These are phyloP conservation scores for Clarkia xantiana DNA, from an alignment of 345 rosid genomes.

Conservation along the genomic window DNA sequence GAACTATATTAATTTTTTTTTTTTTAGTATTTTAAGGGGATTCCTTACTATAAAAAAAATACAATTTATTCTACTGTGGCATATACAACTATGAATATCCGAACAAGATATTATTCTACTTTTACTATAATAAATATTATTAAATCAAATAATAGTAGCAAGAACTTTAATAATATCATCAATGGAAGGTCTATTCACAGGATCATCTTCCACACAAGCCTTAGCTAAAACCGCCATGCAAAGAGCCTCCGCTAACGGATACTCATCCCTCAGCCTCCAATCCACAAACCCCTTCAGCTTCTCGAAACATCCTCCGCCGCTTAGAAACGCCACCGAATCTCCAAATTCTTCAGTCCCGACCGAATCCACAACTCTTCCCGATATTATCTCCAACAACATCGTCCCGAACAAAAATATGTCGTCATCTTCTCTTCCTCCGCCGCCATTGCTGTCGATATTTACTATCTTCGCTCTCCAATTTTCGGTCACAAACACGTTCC, in stretches of 20 bases:
- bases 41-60: too few species aligned
- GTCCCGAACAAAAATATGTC: constrained; percentile 37
- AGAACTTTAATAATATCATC: constrained; percentile 43
- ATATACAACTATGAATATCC: too few species aligned
- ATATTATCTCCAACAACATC: constrained; percentile 39
- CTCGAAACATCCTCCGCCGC: constrained; percentile 48
- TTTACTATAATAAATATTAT: too few species aligned
- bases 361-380: constrained; percentile 22
- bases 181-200: constrained; percentile 38
- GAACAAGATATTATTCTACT: too few species aligned
- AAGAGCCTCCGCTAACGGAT: constrained; percentile 37
- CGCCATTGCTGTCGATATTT: constrained; percentile 14
- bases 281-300: constrained; percentile 40
- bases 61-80: too few species aligned
- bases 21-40: too few species aligned
- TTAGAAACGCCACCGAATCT: constrained; percentile 28
- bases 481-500: constrained; percentile 23
- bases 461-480: constrained; percentile 44
- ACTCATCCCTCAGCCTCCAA: constrained; percentile 31
- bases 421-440: constrained; percentile 10
- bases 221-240: constrained; percentile 44
- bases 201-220: constrained; percentile 47
- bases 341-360: constrained; percentile 12
- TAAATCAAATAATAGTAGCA: constrained; percentile 25
- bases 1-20: too few species aligned